Evolutionary conservation across 2,329 filamentous ascomycete species (phyloP).

Genomic region (Aspergillus pseudoterreus): DNA sequence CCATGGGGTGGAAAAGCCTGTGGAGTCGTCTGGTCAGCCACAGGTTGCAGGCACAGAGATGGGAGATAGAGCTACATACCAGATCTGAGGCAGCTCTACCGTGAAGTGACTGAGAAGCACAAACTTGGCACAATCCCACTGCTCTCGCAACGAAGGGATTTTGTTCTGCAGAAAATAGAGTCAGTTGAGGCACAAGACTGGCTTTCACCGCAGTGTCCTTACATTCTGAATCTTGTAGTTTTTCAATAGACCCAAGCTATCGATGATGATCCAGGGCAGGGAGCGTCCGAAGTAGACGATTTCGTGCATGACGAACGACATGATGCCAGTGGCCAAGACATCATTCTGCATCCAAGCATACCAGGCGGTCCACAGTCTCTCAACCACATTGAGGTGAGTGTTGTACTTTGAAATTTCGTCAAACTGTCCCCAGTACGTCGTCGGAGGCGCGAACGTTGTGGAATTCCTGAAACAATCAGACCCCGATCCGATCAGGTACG

Average conservation of each 20-base stretch:
- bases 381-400: conserved; percentile 78
- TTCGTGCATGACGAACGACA: conserved; percentile 97
- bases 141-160: conserved; percentile 86
- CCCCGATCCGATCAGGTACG: not conserved
- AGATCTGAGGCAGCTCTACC: conserved; percentile 96
- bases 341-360: conserved; percentile 99
- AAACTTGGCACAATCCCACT: conserved; percentile 89
- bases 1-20: conserved; percentile 90
- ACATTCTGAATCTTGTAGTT: conserved; percentile 93
- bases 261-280: conserved; percentile 89
- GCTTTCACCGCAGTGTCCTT: conserved; percentile 24
- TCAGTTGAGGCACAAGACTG: no score
- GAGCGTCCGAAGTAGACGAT: conserved; percentile 88
- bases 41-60: not conserved
- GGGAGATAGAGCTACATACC: conserved; percentile 46
- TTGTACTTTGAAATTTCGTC: conserved; percentile 67
- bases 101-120: conserved; percentile 96
- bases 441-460: conserved; percentile 42
- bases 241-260: conserved; percentile 80
- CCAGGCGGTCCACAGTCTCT: conserved; percentile 93
- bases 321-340: conserved; percentile 89
- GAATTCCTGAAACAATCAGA: conserved; percentile 42
- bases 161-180: conserved; percentile 56
- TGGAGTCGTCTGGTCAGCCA: conserved; percentile 8
- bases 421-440: conserved; percentile 64